These are phyloP conservation scores for Xylaria sp. DNA, from an alignment of 2,329 filamentous ascomycete genomes.

Conservation along the genomic window DNA sequence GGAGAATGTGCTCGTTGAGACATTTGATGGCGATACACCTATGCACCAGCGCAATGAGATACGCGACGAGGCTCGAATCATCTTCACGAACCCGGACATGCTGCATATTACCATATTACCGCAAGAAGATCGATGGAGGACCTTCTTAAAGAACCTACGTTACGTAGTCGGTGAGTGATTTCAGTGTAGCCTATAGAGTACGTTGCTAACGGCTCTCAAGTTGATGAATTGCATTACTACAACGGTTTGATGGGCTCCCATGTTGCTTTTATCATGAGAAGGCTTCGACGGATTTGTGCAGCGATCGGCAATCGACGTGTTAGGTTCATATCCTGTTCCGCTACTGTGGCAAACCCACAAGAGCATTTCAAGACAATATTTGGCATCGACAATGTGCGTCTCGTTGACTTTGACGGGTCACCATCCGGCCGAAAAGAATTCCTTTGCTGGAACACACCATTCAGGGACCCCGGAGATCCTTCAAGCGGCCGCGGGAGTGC, in stretches of 20 bases:
- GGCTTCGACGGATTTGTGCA: conserved; percentile 86
- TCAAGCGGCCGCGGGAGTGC: conserved; percentile 86
- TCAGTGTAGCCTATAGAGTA: conserved; percentile 39
- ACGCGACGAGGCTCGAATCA: conserved; percentile 87
- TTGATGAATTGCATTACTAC: conserved; percentile 94
- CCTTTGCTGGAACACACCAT: conserved; percentile 97
- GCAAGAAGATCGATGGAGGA: conserved; percentile 88
- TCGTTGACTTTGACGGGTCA: conserved; percentile 92
- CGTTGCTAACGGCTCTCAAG: conserved; percentile 48
- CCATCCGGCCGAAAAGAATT: conserved; percentile 95
- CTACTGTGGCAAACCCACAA: conserved; percentile 91
- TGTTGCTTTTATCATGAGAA: conserved; percentile 92
- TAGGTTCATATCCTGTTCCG: conserved; percentile 94
- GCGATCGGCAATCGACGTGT: conserved; percentile 86
- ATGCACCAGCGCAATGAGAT: conserved; percentile 82
- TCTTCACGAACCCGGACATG: conserved; percentile 99
- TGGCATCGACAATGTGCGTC: conserved; percentile 79
- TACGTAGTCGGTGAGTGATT: conserved; percentile 76
- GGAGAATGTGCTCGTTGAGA: conserved; percentile 82
- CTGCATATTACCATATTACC: conserved; percentile 93
- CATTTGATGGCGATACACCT: conserved; percentile 94
- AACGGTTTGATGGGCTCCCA: conserved; percentile 95
- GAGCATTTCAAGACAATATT: conserved; percentile 96
- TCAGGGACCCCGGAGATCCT: conserved; percentile 87
- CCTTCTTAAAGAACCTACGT: conserved; percentile 86